These are phyloP conservation scores for Didymella lethalis DNA, from an alignment of 2,329 filamentous ascomycete species.

Conservation along the genomic window DNA sequence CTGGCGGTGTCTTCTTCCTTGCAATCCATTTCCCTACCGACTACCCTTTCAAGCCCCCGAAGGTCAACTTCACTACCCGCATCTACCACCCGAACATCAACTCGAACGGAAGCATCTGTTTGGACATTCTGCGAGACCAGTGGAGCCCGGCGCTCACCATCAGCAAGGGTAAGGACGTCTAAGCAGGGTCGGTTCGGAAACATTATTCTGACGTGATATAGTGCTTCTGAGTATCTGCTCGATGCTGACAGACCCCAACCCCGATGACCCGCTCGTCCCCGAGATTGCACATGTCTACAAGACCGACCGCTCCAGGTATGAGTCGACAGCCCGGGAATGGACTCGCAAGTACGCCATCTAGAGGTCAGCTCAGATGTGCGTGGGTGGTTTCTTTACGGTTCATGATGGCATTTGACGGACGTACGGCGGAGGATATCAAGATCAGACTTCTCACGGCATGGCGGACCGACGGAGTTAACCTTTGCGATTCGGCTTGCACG, in stretches of 20 bases:
- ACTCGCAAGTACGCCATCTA: conserved; percentile 99
- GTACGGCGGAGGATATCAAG: conserved; percentile 32
- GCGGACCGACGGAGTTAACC: conserved; percentile 40
- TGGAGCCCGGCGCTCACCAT: conserved; percentile 99
- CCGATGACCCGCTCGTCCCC: conserved; percentile 96
- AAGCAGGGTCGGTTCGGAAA: background rate
- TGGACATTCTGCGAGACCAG: conserved; percentile 98
- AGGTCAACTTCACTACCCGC: conserved; percentile 99
- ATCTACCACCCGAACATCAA: conserved; percentile 99
- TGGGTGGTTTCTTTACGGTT: conserved; percentile 38
- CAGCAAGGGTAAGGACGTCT: conserved; percentile 78
- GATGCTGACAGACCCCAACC: conserved; percentile 99
- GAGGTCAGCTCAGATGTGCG: conserved; percentile 23
- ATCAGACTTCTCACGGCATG: conserved; percentile 39
- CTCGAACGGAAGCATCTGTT: conserved; percentile 98
- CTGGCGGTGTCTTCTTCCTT: conserved; percentile 98
- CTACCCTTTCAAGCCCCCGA: conserved; percentile 99
- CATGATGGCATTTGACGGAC: conserved; percentile 33
- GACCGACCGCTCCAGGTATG: conserved; percentile 94
- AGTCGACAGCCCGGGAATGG: conserved; percentile 97
- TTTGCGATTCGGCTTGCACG: conserved; percentile 40
- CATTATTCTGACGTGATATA: conserved; percentile 53
- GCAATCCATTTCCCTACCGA: conserved; percentile 99
- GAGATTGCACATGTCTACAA: conserved; percentile 99
- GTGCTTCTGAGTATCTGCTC: conserved; percentile 99